Base-by-base conservation (phyloP, 805 yeast genomes). In the Candida berthetii region DNA sequence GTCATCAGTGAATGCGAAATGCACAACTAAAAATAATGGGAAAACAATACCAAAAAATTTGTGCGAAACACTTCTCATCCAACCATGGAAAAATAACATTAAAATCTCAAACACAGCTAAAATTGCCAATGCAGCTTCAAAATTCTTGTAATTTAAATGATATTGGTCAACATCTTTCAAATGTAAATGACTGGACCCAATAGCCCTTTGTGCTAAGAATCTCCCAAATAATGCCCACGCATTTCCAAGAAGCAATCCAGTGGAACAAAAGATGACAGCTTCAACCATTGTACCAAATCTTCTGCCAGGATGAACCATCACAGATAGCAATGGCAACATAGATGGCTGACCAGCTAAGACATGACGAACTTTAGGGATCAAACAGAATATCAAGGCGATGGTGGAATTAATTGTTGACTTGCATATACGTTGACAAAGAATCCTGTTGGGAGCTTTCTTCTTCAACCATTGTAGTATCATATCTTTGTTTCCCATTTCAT, bases 251-350 rank as follows among this genome's bases (percentile, higher is more conserved):
- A 65, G 49, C 24, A 69, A 41, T 0, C 78, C 78, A 2, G 68
- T 56, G 2, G 60, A 45, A 49, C 72, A 68, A 36, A 68, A 58
- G 4, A 68, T 49, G 7, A 61, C 60, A 18, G 67, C 66, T 45
- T 72, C 74, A 20, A 72, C 58, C 50, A 72, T 71, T 6, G 72
- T 65, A 18, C 77, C 73, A 2, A 71, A 58, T 39, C 78, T 60
- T 46, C 76, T 62, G 0, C 78, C 77, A 2, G 77, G 76, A 47
- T 71, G 75, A 5, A 69, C 68, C 51, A 68, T 69, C 14, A 72
- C 76, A 2, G 75, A 64, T 5, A 69, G 62, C 33, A 72, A 47
- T 0, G 74, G 71, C 10, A 72, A 50, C 66, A 72, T 64, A 10
- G 71, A 69, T 1, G 72, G 68, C 31, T 69, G 66, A 5, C 50